These are phyloP conservation scores for Pyracantha coccinea DNA, from an alignment of 331 rosid species.

Conservation along the genomic window DNA sequence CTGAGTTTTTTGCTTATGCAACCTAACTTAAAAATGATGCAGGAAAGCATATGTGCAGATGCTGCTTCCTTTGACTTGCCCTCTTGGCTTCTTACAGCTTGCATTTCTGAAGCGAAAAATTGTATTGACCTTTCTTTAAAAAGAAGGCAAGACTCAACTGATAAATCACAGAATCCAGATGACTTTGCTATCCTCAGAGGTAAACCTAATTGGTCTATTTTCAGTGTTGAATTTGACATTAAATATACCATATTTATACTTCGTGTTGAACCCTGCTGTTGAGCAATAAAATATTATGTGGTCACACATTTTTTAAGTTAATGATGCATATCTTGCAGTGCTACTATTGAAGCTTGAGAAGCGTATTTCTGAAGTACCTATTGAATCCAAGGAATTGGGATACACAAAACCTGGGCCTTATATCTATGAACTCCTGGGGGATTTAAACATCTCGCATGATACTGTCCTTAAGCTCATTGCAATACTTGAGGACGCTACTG, in stretches of 20 bases:
- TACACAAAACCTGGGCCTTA: slow-evolving; percentile 84
- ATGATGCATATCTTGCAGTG: slow-evolving; percentile 49
- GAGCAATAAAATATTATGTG: not conserved
- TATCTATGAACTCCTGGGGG: slow-evolving; percentile 72
- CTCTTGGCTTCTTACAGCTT: slow-evolving; percentile 81
- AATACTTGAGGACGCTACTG: slow-evolving; percentile 53
- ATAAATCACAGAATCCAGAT: slow-evolving; percentile 66
- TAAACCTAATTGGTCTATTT: slow-evolving; percentile 18
- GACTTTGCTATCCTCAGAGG: slow-evolving; percentile 93
- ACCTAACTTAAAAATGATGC: slow-evolving; percentile 26
- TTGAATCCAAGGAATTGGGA: slow-evolving; percentile 77
- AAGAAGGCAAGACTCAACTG: slow-evolving; percentile 72
- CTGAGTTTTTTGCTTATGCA: slow-evolving; percentile 11
- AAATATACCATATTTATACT: too few species aligned
- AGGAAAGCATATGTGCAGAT: slow-evolving; percentile 95
- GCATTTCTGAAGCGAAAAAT: slow-evolving; percentile 77
- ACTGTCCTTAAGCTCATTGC: slow-evolving; percentile 47
- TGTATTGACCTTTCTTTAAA: slow-evolving; percentile 58
- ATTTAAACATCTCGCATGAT: slow-evolving; percentile 66
- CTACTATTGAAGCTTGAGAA: slow-evolving; percentile 91
- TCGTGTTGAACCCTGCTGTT: not conserved
- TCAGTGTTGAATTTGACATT: not conserved
- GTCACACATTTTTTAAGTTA: not conserved
- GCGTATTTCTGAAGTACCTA: slow-evolving; percentile 80
- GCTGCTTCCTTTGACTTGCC: slow-evolving; percentile 98